Conservation (phyloP, 352 stramenopile species). For the Blastocystis sp. region DNA sequence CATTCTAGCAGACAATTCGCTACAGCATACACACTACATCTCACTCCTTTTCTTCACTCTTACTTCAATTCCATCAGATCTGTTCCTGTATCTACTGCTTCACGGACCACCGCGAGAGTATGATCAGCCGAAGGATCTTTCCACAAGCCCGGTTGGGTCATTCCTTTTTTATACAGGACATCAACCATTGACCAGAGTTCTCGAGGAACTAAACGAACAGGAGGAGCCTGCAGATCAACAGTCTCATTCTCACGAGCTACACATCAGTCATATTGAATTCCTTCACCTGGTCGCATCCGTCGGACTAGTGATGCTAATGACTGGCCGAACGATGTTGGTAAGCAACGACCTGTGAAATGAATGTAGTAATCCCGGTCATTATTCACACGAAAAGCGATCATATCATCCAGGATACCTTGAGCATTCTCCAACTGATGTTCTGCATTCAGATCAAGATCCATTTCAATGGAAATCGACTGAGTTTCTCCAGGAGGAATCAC, state of each 20-base stretch:
- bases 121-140: not conserved
- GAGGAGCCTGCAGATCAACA: not conserved
- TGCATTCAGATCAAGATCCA: not conserved
- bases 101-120: constrained; percentile 72
- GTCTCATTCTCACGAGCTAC: constrained; percentile 20
- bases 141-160: constrained; percentile 73
- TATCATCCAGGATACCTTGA: constrained; percentile 1
- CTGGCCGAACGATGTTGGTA: constrained; percentile 14
- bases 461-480: not conserved
- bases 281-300: not conserved
- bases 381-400: constrained; percentile 40
- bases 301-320: not conserved
- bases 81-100: constrained; percentile 74
- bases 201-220: constrained; percentile 77
- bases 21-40: not conserved
- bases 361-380: constrained; percentile 47
- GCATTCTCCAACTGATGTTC: not conserved
- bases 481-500: constrained; percentile 7
- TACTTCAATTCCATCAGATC: constrained; percentile 67
- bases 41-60: not conserved
- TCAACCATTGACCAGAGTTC: constrained; percentile 95
- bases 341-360: not conserved
- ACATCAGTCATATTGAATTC: not conserved
- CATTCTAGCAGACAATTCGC: constrained; percentile 38
- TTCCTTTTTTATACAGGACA: constrained; percentile 74